A percentile compares a stretch with the other conserved stretches of the same genome.
Conservation (phyloP, 345 rosid genomes). For the Camelina laxa region DNA sequence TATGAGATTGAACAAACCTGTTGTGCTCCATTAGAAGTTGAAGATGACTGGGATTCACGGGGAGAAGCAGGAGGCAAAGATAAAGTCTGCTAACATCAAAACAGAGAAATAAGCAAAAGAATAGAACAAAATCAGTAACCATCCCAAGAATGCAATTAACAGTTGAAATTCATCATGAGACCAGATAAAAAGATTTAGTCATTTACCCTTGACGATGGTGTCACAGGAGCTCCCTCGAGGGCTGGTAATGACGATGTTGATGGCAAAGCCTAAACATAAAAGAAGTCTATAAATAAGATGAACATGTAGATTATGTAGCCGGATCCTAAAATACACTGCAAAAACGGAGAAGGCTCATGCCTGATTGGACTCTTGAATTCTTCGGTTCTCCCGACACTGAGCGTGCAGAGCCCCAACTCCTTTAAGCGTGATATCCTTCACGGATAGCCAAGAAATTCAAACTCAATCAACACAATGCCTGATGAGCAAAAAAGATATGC, state of each 20-base stretch:
- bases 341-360: constrained; percentile 40
- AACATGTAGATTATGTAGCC: constrained; percentile 2
- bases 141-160: background rate
- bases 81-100: constrained; percentile 49
- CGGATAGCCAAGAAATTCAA: constrained; percentile 11
- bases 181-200: constrained; percentile 4
- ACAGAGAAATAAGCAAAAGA: constrained; percentile 26
- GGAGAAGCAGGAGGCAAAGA: constrained; percentile 61
- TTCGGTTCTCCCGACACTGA: constrained; percentile 45
- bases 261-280: constrained; percentile 50
- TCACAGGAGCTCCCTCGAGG: constrained; percentile 47
- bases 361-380: constrained; percentile 51
- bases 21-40: constrained; percentile 51
- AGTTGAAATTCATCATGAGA: background rate
- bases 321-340: constrained; percentile 7
- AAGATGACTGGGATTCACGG: constrained; percentile 46
- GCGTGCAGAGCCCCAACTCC: constrained; percentile 59
- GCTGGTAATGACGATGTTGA: constrained; percentile 28
- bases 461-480: constrained; percentile 12
- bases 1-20: constrained; percentile 54
- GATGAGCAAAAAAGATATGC: background rate
- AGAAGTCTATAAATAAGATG: background rate
- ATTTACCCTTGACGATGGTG: constrained; percentile 56
- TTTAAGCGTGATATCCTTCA: constrained; percentile 43
- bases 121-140: constrained; percentile 16